Conservation (phyloP, 306 rosid species). For the Glycyrrhiza uralensis region DNA sequence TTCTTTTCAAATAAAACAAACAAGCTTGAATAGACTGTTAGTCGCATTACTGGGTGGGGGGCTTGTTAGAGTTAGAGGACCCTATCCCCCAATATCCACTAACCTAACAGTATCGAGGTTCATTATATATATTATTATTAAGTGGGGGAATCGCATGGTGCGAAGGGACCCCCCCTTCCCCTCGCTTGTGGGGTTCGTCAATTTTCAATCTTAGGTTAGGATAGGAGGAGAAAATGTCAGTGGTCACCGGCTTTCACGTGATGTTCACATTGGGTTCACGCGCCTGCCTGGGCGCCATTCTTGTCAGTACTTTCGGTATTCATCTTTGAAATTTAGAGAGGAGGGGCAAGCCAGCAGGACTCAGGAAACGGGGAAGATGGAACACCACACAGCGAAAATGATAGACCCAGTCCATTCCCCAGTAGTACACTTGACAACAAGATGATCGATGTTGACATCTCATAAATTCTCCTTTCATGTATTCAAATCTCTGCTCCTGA, state of each 20-base stretch:
- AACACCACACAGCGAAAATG: neutral
- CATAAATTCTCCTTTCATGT: neutral
- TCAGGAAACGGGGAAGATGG: neutral
- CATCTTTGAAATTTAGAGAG: slow-evolving; percentile 13
- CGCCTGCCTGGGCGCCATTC: slow-evolving; percentile 15
- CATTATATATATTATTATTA: neutral
- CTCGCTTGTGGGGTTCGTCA: neutral
- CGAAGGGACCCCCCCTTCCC: neutral
- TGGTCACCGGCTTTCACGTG: slow-evolving; percentile 35
- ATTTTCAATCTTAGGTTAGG: neutral
- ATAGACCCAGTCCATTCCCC: neutral
- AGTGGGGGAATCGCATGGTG: neutral
- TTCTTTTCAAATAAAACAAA: too few species aligned
- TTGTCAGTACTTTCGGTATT: slow-evolving; percentile 30
- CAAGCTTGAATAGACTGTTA: neutral
- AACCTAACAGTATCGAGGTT: neutral
- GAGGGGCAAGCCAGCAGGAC: neutral
- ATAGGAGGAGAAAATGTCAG: neutral
- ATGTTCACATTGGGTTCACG: slow-evolving; percentile 27
- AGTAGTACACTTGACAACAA: neutral
- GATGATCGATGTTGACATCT: neutral
- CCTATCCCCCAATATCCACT: neutral
- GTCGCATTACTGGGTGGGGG: neutral
- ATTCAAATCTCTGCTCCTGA: neutral
- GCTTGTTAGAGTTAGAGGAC: neutral